phyloP scores from a whole-genome alignment of 2,329 filamentous ascomycete species.

The Fusarium sulawesiense region DNA sequence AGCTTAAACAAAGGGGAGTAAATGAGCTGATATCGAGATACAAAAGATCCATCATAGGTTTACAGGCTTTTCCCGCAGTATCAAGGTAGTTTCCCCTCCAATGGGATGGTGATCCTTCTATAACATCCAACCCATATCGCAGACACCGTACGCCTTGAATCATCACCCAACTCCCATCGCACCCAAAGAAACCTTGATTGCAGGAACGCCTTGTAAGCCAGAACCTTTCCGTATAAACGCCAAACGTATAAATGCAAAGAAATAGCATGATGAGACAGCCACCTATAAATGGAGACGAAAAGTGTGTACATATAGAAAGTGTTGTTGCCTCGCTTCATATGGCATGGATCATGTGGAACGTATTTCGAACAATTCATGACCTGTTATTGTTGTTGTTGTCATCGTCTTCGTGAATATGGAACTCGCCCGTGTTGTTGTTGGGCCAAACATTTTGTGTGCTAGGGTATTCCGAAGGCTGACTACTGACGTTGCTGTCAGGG shows the following conservation, averaged over 20 bases:
- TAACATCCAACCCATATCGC: slow-evolving; percentile 2
- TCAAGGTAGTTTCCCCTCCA: slow-evolving; percentile 13
- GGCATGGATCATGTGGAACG: slow-evolving; percentile 18
- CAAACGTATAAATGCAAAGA: slow-evolving; percentile 19
- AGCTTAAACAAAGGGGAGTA: slow-evolving; percentile 30
- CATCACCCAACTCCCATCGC: slow-evolving; percentile 3
- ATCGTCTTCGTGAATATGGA: slow-evolving; percentile 57
- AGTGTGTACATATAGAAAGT: slow-evolving; percentile 13
- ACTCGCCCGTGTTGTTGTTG: slow-evolving; percentile 46
- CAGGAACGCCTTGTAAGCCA: slow-evolving; percentile 32
- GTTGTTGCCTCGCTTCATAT: slow-evolving; percentile 6
- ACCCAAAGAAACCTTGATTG: slow-evolving; percentile 4
- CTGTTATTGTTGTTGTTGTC: slow-evolving; percentile 23
- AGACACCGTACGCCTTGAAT: slow-evolving; percentile 2
- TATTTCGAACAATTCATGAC: slow-evolving; percentile 22
- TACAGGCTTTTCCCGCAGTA: slow-evolving; percentile 21
- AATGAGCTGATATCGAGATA: slow-evolving; percentile 30
- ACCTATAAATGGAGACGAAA: background rate
- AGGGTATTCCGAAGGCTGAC: slow-evolving; percentile 67
- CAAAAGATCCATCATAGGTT: slow-evolving; percentile 22
- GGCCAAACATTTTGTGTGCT: slow-evolving; percentile 61
- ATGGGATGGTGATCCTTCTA: background rate
- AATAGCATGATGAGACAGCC: slow-evolving; percentile 7
- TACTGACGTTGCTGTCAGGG: slow-evolving; percentile 58
- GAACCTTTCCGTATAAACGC: slow-evolving; percentile 23